A percentile compares a stretch with the other conserved stretches of the same genome.
Evolutionary conservation across 1,139 yeast species (phyloP).

Genomic region (Hyphopichia fennica): DNA sequence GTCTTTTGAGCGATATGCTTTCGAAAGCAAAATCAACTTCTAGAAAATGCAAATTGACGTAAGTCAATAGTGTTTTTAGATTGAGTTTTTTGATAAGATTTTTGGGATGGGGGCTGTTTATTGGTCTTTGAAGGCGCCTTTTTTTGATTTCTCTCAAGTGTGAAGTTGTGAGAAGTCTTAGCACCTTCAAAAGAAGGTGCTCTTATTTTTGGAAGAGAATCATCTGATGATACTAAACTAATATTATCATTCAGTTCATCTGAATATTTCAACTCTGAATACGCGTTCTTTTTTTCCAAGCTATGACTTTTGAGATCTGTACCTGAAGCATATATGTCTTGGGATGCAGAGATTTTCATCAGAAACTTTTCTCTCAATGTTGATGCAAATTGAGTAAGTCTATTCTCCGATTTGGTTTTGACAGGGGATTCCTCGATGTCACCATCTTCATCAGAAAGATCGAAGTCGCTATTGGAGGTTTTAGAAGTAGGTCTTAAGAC

Average conservation of each 20-base stretch:
- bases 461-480: slow-evolving; percentile 9
- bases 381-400: slow-evolving; percentile 14
- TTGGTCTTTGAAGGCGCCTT: background rate
- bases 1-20: background rate
- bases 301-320: background rate
- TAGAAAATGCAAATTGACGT: slow-evolving; percentile 5
- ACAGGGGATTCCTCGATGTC: slow-evolving; percentile 48
- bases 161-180: background rate
- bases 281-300: background rate
- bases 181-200: background rate
- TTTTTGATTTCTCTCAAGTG: background rate
- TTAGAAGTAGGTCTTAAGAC: background rate
- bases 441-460: slow-evolving; percentile 32
- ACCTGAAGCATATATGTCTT: too few relatives aligned
- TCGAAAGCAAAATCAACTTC: background rate
- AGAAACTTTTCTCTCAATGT: slow-evolving; percentile 30
- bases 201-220: background rate
- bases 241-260: background rate
- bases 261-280: background rate
- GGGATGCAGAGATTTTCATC: slow-evolving; percentile 12
- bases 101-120: background rate
- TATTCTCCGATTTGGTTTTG: slow-evolving; percentile 13
- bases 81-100: background rate
- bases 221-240: slow-evolving; percentile 2
- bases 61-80: background rate